These are phyloP conservation scores for Curvularia lunata DNA, from an alignment of 2,329 filamentous ascomycete genomes.

Conservation along the genomic window DNA sequence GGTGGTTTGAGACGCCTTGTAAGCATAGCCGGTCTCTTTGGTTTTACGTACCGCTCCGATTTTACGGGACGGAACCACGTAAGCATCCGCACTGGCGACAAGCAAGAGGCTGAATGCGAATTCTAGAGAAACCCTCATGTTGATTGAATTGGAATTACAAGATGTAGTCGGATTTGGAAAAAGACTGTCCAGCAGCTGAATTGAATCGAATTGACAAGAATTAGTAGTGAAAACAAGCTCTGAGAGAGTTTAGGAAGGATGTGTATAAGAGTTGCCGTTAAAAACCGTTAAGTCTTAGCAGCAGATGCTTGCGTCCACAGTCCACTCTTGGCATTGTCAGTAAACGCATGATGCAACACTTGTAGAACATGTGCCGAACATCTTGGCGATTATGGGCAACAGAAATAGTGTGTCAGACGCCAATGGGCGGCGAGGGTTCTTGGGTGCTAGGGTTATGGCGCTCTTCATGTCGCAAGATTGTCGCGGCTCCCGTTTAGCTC, in stretches of 20 bases:
- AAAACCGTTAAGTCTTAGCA: constrained; percentile 3
- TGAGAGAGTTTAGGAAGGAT: not conserved
- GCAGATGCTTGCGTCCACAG: constrained; percentile 14
- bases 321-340: constrained; percentile 6
- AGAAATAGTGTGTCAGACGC: constrained; percentile 17
- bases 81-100: constrained; percentile 30
- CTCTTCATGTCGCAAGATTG: constrained; percentile 20
- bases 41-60: constrained; percentile 31
- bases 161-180: constrained; percentile 2
- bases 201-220: constrained; percentile 5
- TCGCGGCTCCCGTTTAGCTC: constrained; percentile 17
- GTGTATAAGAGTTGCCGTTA: not conserved
- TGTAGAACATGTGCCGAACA: constrained; percentile 18
- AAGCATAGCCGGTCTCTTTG: not conserved
- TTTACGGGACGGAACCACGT: constrained; percentile 24
- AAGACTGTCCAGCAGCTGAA: constrained; percentile 26
- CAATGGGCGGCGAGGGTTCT: constrained; percentile 14
- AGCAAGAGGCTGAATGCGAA: constrained; percentile 29
- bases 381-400: constrained; percentile 5
- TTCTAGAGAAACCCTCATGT: constrained; percentile 35
- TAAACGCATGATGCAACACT: constrained; percentile 28
- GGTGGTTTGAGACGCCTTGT: not conserved
- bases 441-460: constrained; percentile 16
- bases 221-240: not conserved
- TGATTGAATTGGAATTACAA: constrained; percentile 9